These are phyloP conservation scores for Colletotrichum phormii DNA, from an alignment of 2,329 filamentous ascomycete species.

Conservation along the genomic window DNA sequence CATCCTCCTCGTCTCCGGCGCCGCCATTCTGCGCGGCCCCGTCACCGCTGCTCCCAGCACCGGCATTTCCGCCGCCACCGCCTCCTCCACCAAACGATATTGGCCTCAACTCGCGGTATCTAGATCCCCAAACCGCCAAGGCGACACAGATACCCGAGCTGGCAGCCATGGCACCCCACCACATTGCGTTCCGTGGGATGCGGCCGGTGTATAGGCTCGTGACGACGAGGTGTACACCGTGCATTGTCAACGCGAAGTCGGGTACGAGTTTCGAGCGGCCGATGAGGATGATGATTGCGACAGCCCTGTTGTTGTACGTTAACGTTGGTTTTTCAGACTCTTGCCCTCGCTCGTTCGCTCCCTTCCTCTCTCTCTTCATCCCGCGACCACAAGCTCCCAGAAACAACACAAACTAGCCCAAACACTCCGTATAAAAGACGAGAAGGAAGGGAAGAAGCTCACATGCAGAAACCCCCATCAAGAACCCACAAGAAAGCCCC, in stretches of 20 bases:
- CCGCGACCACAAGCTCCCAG: no score
- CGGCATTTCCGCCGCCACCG: constrained; percentile 35
- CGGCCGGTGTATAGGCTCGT: constrained; percentile 82
- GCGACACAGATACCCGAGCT: constrained; percentile 61
- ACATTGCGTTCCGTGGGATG: constrained; percentile 82
- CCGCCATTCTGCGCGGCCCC: constrained; percentile 39
- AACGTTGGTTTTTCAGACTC: background rate
- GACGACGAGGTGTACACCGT: constrained; percentile 83
- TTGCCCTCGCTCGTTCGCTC: background rate
- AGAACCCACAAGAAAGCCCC: constrained; percentile 68
- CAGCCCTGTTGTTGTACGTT: constrained; percentile 66
- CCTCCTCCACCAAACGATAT: constrained; percentile 82
- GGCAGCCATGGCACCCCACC: constrained; percentile 77
- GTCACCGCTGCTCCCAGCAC: constrained; percentile 38
- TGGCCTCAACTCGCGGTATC: constrained; percentile 87
- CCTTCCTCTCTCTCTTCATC: background rate
- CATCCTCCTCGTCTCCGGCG: constrained; percentile 53
- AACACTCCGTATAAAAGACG: background rate
- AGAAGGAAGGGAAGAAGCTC: constrained; percentile 39
- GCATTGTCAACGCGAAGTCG: constrained; percentile 92
- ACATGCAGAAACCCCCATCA: constrained; percentile 66
- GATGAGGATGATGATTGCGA: constrained; percentile 86
- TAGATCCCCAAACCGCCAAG: constrained; percentile 90
- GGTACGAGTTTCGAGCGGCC: constrained; percentile 92
- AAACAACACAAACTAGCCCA: background rate